Conservation (phyloP, 768 basidiomycete genomes). For the Boletus rubescentipes region DNA sequence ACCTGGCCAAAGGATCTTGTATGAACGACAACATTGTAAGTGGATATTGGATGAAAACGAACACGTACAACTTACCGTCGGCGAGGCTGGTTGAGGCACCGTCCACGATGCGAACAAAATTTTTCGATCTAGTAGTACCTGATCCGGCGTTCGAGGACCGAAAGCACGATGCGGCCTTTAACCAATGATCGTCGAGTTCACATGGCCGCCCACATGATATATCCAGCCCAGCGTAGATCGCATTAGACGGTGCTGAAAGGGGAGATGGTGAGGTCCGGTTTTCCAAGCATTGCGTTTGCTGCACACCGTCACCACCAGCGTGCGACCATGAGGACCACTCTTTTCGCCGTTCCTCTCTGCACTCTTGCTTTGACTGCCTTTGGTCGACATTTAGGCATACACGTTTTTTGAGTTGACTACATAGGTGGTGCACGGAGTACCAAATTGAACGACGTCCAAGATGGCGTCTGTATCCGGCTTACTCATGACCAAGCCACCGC, state of each 20-base stretch:
- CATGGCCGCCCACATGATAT: constrained; percentile 64
- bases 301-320: too few species aligned
- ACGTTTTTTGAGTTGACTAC: too few species aligned
- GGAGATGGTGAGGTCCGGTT: constrained; percentile 46
- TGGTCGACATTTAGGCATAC: too few species aligned
- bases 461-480: too few species aligned
- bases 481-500: not conserved
- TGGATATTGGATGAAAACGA: not conserved
- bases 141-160: constrained; percentile 81
- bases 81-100: constrained; percentile 47
- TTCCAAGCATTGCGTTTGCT: too few species aligned
- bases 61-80: constrained; percentile 51
- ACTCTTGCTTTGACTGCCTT: too few species aligned
- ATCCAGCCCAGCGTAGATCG: constrained; percentile 46
- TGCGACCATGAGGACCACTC: too few species aligned
- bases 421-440: too few species aligned
- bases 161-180: constrained; percentile 63
- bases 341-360: too few species aligned
- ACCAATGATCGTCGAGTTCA: constrained; percentile 76
- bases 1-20: constrained; percentile 85
- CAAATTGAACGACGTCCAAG: too few species aligned
- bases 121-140: constrained; percentile 98
- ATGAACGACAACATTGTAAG: not conserved
- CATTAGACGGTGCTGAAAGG: constrained; percentile 57
- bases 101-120: constrained; percentile 73